Evolutionary conservation across 805 yeast genomes (phyloP).

Genomic region (Sungouiozyma intestinalis): DNA sequence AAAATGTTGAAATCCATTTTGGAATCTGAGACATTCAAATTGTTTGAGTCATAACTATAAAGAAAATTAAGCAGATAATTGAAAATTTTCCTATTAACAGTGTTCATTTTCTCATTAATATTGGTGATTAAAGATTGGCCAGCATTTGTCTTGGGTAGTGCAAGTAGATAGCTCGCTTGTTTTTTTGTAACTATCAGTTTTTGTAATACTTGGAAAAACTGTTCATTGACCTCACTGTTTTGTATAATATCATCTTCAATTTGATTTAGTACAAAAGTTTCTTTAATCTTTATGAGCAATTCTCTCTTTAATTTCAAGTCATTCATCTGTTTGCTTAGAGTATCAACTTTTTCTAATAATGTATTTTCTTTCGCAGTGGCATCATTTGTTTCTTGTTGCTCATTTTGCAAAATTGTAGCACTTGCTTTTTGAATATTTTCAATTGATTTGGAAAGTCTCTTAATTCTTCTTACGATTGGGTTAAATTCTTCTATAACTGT

Average conservation of each 20-base stretch:
- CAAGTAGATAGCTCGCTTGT: conserved; percentile 59
- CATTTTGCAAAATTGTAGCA: conserved; percentile 7
- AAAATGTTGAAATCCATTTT: conserved; percentile 14
- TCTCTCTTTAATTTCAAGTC: conserved; percentile 36
- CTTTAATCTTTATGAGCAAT: conserved; percentile 43
- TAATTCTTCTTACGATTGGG: conserved; percentile 35
- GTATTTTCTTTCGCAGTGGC: conserved; percentile 13
- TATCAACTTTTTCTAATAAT: conserved; percentile 9
- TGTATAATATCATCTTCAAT: conserved; percentile 55
- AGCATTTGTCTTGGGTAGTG: conserved; percentile 54
- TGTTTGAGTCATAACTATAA: conserved; percentile 19
- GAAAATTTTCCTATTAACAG: conserved; percentile 46
- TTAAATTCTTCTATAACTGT: conserved; percentile 36
- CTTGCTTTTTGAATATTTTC: conserved; percentile 14
- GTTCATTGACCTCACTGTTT: conserved; percentile 33
- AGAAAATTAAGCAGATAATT: conserved; percentile 31
- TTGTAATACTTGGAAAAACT: conserved; percentile 48
- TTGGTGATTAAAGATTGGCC: conserved; percentile 57
- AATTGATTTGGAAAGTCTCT: conserved; percentile 21
- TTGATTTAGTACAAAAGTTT: conserved; percentile 57
- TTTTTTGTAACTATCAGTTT: conserved; percentile 56
- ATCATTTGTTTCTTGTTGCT: conserved; percentile 14
- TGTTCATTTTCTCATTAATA: conserved; percentile 40
- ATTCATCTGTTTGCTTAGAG: conserved; percentile 11
- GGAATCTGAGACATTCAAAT: conserved; percentile 10